Evolutionary conservation across 2,329 filamentous ascomycete species (phyloP).

Genomic region (Madurella fahalii): DNA sequence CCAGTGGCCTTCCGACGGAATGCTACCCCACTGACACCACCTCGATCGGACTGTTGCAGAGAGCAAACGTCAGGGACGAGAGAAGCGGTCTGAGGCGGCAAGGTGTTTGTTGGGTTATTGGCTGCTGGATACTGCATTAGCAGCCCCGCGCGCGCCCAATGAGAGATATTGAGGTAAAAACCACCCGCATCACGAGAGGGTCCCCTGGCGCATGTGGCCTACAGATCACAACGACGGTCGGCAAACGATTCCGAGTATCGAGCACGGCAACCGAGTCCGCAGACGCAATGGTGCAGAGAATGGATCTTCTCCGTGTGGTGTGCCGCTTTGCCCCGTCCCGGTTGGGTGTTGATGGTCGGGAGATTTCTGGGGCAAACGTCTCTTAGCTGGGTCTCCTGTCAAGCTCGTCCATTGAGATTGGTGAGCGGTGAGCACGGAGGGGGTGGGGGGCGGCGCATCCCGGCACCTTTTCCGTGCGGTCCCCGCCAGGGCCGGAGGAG

Average conservation of each 20-base stretch:
- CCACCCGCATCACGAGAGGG: constrained; percentile 17
- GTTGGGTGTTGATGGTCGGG: constrained; percentile 6
- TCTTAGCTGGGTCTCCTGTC: too few relatives aligned
- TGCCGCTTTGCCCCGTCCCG: too few relatives aligned
- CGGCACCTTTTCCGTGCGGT: constrained; percentile 7
- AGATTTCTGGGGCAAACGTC: background rate
- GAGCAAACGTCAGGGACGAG: background rate
- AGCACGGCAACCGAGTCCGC: background rate
- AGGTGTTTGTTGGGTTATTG: background rate
- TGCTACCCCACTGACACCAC: background rate
- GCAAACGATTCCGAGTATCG: background rate
- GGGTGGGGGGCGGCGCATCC: constrained; percentile 11
- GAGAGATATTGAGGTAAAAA: background rate
- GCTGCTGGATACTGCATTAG: constrained; percentile 2
- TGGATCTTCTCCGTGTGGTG: too few relatives aligned
- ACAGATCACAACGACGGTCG: constrained; percentile 1
- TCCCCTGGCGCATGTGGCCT: constrained; percentile 17
- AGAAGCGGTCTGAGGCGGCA: constrained; percentile 7
- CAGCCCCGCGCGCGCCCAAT: constrained; percentile 7
- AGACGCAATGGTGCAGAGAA: background rate
- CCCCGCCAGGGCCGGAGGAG: constrained; percentile 3
- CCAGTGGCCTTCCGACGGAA: too few relatives aligned
- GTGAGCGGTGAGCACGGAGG: constrained; percentile 10
- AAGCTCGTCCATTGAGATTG: background rate
- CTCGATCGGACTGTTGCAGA: too few relatives aligned